A percentile compares a stretch with the other conserved stretches of the same genome.
These are phyloP conservation scores for Nicotiana paniculata DNA, from an alignment of 257 asterid genomes.

Conservation along the genomic window DNA sequence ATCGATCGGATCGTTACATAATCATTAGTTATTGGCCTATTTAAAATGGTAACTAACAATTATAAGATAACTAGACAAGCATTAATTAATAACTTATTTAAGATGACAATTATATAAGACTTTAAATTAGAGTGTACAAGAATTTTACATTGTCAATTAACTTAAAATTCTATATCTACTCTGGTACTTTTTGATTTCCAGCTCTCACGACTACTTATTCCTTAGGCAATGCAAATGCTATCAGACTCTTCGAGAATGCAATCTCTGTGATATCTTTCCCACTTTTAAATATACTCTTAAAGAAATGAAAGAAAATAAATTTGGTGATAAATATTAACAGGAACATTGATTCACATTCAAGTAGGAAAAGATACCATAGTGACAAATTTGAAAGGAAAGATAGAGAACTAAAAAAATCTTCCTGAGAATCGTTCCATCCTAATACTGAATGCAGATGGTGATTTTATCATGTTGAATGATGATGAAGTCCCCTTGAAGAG, in stretches of 20 bases:
- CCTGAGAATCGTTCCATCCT: slow-evolving; percentile 44
- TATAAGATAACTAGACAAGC: too few species aligned
- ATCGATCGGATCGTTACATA: too few species aligned
- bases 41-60: neutral
- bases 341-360: slow-evolving; percentile 38
- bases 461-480: slow-evolving; percentile 14
- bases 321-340: slow-evolving; percentile 47
- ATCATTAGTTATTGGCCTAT: neutral
- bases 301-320: slow-evolving; percentile 29
- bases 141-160: too few species aligned
- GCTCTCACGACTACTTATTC: slow-evolving; percentile 13
- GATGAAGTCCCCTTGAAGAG: slow-evolving; percentile 33
- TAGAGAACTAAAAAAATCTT: slow-evolving; percentile 47
- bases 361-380: slow-evolving; percentile 41
- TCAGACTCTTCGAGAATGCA: slow-evolving; percentile 31
- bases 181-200: neutral
- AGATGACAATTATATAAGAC: too few species aligned
- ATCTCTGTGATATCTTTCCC: slow-evolving; percentile 7
- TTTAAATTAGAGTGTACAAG: too few species aligned
- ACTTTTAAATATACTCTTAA: too few species aligned
- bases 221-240: slow-evolving; percentile 15
- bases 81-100: too few species aligned
- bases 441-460: slow-evolving; percentile 23
- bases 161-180: too few species aligned
- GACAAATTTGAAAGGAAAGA: slow-evolving; percentile 42